Percentiles rank a stretch among this genome's conserved stretches.
Conservation (phyloP, 2,329 filamentous ascomycete genomes). For the Trichoderma sp. region DNA sequence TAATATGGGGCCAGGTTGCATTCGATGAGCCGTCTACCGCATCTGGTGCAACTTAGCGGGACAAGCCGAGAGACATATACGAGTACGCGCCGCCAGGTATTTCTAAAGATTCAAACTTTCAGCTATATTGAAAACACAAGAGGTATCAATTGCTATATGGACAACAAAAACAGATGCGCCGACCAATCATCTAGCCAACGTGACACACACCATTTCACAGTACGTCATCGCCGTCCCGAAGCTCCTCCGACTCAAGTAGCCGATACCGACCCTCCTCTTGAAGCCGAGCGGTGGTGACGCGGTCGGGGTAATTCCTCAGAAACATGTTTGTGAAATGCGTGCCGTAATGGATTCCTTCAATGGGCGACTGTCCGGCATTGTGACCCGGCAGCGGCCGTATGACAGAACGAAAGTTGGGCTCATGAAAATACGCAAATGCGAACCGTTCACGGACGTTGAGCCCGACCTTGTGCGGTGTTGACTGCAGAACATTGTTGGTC, state of each 20-base stretch:
- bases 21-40: background rate
- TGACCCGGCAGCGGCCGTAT: conserved; percentile 42
- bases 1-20: background rate
- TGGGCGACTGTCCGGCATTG: conserved; percentile 30
- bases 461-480: conserved; percentile 50
- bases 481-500: conserved; percentile 44
- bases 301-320: conserved; percentile 47
- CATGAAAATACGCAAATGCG: conserved; percentile 51
- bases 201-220: background rate
- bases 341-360: conserved; percentile 48
- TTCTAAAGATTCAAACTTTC: background rate
- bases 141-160: background rate
- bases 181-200: background rate
- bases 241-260: conserved; percentile 22
- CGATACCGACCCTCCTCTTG: conserved; percentile 29
- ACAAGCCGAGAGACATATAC: background rate
- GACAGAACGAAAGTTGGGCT: conserved; percentile 47
- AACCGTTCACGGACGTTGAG: conserved; percentile 47
- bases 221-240: background rate
- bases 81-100: background rate
- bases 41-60: background rate
- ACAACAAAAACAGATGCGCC: background rate
- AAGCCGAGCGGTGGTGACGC: conserved; percentile 42
- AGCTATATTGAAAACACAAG: background rate
- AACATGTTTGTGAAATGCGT: conserved; percentile 53